Evolutionary conservation across 1,284 basidiomycete species (phyloP).

Genomic region (Naganishia sp.): DNA sequence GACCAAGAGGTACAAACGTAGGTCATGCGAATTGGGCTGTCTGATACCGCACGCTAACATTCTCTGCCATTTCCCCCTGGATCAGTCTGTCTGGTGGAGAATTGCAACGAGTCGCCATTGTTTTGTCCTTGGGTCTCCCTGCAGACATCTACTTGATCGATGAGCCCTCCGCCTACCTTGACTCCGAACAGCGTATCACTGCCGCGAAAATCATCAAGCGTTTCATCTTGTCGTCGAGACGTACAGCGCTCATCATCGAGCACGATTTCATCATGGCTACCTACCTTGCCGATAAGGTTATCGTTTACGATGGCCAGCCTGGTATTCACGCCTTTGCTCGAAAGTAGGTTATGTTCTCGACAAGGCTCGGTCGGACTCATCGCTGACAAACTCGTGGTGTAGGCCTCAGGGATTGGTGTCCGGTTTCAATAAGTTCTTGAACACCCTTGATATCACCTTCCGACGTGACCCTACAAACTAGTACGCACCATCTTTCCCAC

Average conservation of each 20-base stretch:
- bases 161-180: slow-evolving; percentile 65
- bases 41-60: background rate
- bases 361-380: background rate
- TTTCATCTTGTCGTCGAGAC: slow-evolving; percentile 90
- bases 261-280: slow-evolving; percentile 89
- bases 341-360: slow-evolving; percentile 61
- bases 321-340: slow-evolving; percentile 79
- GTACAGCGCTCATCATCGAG: slow-evolving; percentile 95
- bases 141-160: slow-evolving; percentile 88
- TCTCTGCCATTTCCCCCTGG: background rate
- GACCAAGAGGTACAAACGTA: slow-evolving; percentile 91
- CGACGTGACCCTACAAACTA: slow-evolving; percentile 93
- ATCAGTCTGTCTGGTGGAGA: slow-evolving; percentile 82
- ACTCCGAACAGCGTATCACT: slow-evolving; percentile 97
- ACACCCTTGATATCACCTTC: slow-evolving; percentile 92
- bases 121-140: slow-evolving; percentile 76
- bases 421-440: slow-evolving; percentile 68
- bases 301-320: slow-evolving; percentile 87
- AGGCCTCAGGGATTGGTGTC: slow-evolving; percentile 53
- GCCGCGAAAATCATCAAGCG: slow-evolving; percentile 93
- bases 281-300: slow-evolving; percentile 94
- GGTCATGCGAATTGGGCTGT: slow-evolving; percentile 29
- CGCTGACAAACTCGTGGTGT: background rate
- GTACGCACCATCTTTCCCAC: slow-evolving; percentile 33
- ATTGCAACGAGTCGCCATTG: slow-evolving; percentile 91